These are phyloP conservation scores for Rosa chinensis DNA, from an alignment of 306 rosid genomes.

Conservation along the genomic window DNA sequence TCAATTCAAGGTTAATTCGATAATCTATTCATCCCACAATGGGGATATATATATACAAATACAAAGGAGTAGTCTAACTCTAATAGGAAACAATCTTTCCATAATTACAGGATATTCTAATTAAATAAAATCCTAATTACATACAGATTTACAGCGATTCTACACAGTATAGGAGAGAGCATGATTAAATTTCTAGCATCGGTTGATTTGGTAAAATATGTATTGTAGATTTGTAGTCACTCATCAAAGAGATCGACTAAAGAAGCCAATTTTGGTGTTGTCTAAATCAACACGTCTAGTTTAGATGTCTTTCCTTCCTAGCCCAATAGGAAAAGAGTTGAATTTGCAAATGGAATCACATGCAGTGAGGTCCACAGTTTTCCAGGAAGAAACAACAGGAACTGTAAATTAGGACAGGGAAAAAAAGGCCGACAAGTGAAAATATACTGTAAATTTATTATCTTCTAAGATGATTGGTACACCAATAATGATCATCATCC, in stretches of 20 bases:
- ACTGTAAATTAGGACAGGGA: neutral
- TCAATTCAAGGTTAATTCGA: too few relatives aligned
- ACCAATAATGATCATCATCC: neutral
- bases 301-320: too few relatives aligned
- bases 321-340: neutral
- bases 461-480: neutral
- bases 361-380: slow-evolving; percentile 9
- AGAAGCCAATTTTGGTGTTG: too few relatives aligned
- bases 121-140: too few relatives aligned
- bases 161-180: neutral
- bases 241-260: neutral
- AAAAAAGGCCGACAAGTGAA: neutral
- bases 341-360: neutral
- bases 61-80: too few relatives aligned
- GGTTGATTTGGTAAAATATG: neutral
- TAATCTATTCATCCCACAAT: too few relatives aligned
- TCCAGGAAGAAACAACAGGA: neutral
- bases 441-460: neutral
- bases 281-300: too few relatives aligned
- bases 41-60: too few relatives aligned
- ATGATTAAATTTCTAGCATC: neutral
- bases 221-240: neutral
- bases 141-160: too few relatives aligned
- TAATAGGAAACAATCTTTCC: too few relatives aligned
- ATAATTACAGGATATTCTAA: too few relatives aligned